These are phyloP conservation scores for Penicillium herquei DNA, from an alignment of 495 filamentous ascomycete species.

Conservation along the genomic window DNA sequence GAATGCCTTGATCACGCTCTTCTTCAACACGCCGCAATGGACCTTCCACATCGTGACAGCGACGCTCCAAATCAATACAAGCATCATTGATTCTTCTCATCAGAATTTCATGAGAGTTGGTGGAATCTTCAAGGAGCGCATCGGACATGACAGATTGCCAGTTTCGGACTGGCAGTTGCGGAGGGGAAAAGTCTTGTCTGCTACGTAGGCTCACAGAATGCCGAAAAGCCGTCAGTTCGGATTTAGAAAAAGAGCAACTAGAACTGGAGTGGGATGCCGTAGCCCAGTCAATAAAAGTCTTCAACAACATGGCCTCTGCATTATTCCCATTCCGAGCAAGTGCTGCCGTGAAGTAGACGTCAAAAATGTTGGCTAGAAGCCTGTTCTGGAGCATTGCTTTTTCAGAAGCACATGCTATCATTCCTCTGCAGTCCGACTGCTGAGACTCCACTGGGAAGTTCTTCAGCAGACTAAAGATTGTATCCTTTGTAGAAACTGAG, in stretches of 20 bases:
- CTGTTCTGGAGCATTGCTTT: conserved; percentile 27
- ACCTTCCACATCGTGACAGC: conserved; percentile 49
- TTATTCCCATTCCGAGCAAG: conserved; percentile 11
- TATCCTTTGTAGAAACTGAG: conserved; percentile 12
- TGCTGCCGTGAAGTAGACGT: conserved; percentile 24
- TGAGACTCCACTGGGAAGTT: conserved; percentile 20
- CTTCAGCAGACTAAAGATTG: conserved; percentile 19
- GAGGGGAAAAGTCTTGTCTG: conserved; percentile 6
- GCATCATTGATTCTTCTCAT: conserved; percentile 48
- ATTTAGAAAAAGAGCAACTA: conserved; percentile 20
- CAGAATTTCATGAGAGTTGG: conserved; percentile 36
- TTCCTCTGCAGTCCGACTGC: conserved; percentile 20
- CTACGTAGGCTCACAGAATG: conserved; percentile 8
- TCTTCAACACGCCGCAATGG: conserved; percentile 46
- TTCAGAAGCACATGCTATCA: conserved; percentile 20
- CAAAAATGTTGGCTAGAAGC: conserved; percentile 28
- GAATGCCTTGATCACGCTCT: conserved; percentile 37
- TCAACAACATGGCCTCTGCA: conserved; percentile 11
- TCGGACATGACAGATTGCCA: conserved; percentile 46
- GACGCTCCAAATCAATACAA: conserved; percentile 55
- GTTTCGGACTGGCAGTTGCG: conserved; percentile 26
- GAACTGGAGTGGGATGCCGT: conserved; percentile 6
- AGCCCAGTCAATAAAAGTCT: conserved; percentile 15
- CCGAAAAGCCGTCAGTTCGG: conserved; percentile 12
- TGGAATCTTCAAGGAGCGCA: conserved; percentile 33